Base-by-base conservation (phyloP, 2,329 filamentous ascomycete species). In the Xylaria sp. region DNA sequence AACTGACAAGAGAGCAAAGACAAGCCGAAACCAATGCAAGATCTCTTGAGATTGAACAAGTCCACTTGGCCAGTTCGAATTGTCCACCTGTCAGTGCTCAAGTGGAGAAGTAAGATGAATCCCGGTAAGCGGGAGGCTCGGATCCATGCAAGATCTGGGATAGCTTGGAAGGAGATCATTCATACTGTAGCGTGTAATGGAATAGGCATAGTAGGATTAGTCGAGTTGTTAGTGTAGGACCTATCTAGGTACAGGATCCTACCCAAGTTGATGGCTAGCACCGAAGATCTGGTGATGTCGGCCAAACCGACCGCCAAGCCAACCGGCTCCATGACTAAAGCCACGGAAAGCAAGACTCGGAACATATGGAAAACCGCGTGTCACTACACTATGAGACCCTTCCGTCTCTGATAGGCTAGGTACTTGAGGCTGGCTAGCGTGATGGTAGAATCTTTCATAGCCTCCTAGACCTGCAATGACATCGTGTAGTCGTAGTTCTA, bases 141-240 rank as follows among this genome's bases (percentile, higher is more conserved):
- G 63, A 45, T 56, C 30, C 58, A 71, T 71, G 67, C 69, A 67
- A 71, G 67, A 69, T 71, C 69, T 67, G 53, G 62, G 63, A 62
- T 57, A 45, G 60, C 43, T 63, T 58, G 13, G 20, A 62, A 62
- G 58, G 34, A 57, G 64, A 66, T 58, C 60, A 56, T 53, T 63
- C 43, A 32, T 43, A 63, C 45, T 59, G 61, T 25, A 28, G 18
- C 30, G 28, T 52, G 50, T 23, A 53, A 62, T 46, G n/a, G 56
- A 41, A 50, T 28, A 36, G 46, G 46, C 25, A 58, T 20, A 39
- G 23, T 48, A 28, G 4, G 30, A 25, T 39, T 60, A 56, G 56
- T 32, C 15, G 39, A 55, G 48, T 32, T 43, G 55, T 60, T 50
- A 41, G 55, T 53, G 18, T 41, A 59, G 46, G 59, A 45, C 63